Percentiles rank a stretch among this genome's conserved stretches.
These are phyloP conservation scores for Miamiensis avidus DNA, from an alignment of 169 alveolate species.

Conservation along the genomic window DNA sequence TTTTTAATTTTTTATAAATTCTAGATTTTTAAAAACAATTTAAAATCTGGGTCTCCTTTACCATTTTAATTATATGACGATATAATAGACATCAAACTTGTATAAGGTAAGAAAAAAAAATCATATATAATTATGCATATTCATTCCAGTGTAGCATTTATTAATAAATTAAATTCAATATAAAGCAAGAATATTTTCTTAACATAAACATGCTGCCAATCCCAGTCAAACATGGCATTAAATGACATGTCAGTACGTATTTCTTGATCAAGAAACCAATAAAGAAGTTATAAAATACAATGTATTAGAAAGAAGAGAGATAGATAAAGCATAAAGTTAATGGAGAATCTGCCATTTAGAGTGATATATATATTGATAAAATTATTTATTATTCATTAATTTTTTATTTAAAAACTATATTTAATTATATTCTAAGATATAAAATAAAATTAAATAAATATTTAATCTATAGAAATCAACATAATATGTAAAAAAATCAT, in stretches of 20 bases:
- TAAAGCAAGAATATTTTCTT: slow-evolving; percentile 35
- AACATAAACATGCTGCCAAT: slow-evolving; percentile 11
- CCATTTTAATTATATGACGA: slow-evolving; percentile 40
- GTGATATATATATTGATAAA: too few relatives aligned
- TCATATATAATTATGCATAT: too few relatives aligned
- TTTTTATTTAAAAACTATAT: too few relatives aligned
- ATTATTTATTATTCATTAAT: too few relatives aligned
- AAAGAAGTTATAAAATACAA: slow-evolving; percentile 41
- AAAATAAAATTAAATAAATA: too few relatives aligned
- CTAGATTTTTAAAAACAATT: not conserved
- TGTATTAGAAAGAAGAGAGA: slow-evolving; percentile 43
- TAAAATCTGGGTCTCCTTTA: slow-evolving; percentile 26
- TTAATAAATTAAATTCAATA: not conserved
- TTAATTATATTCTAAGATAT: too few relatives aligned
- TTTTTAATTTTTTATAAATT: not conserved
- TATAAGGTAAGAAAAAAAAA: not conserved
- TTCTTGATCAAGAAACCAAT: slow-evolving; percentile 8
- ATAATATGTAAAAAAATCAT: too few relatives aligned
- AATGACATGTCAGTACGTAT: slow-evolving; percentile 30
- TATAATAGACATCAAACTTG: slow-evolving; percentile 29
- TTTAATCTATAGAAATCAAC: too few relatives aligned
- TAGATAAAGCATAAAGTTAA: slow-evolving; percentile 27
- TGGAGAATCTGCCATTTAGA: slow-evolving; percentile 50
- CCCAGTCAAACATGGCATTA: slow-evolving; percentile 42
- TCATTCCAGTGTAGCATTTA: not conserved